Percentiles rank a stretch among this genome's conserved stretches.
Evolutionary conservation across 2,329 filamentous ascomycete genomes (phyloP).

Genomic region (Fusarium succisae): DNA sequence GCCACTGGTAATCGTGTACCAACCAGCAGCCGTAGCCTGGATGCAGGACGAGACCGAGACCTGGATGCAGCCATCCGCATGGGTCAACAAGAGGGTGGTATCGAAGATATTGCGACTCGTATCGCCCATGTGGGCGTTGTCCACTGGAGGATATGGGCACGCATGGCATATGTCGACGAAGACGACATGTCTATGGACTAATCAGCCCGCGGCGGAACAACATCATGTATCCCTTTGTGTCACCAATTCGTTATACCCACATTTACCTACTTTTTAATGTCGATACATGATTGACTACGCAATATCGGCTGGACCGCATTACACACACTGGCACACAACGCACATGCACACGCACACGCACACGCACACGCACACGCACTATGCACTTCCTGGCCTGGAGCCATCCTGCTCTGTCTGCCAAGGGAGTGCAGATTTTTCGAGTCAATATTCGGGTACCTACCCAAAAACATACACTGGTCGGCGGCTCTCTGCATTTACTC

Average conservation of each 20-base stretch:
- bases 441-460: constrained; percentile 1
- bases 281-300: constrained; percentile 12
- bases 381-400: background rate
- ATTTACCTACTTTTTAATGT: constrained; percentile 38
- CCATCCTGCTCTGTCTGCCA: background rate
- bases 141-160: constrained; percentile 90
- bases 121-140: constrained; percentile 85
- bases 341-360: background rate
- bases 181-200: constrained; percentile 50
- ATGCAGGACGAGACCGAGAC: constrained; percentile 45
- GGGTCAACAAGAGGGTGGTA: constrained; percentile 60
- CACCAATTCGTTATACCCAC: constrained; percentile 22
- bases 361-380: background rate
- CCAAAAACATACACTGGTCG: constrained; percentile 20
- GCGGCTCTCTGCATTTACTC: constrained; percentile 29
- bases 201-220: background rate
- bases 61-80: constrained; percentile 51
- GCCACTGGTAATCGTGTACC: constrained; percentile 62
- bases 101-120: constrained; percentile 77
- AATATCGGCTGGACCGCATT: constrained; percentile 33
- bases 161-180: constrained; percentile 71
- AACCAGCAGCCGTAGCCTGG: constrained; percentile 49
- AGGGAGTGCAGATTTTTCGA: background rate
- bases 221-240: constrained; percentile 21
- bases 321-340: background rate